Base-by-base conservation (phyloP, 495 filamentous ascomycete genomes). In the Recurvomyces mirabilis region DNA sequence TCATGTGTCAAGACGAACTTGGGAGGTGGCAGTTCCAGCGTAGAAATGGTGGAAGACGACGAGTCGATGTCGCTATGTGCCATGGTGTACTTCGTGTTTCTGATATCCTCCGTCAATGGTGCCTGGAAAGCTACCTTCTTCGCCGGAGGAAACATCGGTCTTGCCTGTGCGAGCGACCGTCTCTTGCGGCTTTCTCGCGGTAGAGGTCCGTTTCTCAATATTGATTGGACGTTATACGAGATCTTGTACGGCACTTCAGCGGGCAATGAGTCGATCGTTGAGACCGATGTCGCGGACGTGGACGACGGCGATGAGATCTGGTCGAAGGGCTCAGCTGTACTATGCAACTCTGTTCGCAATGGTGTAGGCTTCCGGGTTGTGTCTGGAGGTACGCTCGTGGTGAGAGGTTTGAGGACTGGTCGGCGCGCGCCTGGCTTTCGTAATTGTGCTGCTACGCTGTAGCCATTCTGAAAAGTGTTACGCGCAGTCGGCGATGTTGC, bases 381-480 rank as follows among this genome's bases (percentile, higher is more conserved):
- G 11, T 20, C 32, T 4, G n/a, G 13, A 11, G 26, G 43, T 1
- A 55, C 47, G 32, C 37, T 53, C 1, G 70, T 73, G 41, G 71
- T 65, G 5, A 75, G 52, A 20, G 67, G 68, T 28, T 72, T 56
- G 21, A 69, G 62, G 15, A 62, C 62, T 15, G 57, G 61, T 23
- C 41, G 21, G 40, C 47, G 63, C 10, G 55, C 56, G 11, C 49
- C 40, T 19, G 58, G 53, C 2, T 69, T 67, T 37, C 50, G 55
- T 37, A 74, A 69, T 37, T 81, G 75, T 13, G 76, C 77, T n/a
- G 72, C 65, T 24, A 72, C 72, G 22, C 82, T 78, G 58, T 87
- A 86, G 43, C 78, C 75, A 60, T 93, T 91, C 24, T 75, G 77
- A 52, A 86, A 79, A 26, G 84, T 93, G 59, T 89, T 93, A 60